Base-by-base conservation (phyloP, 257 asterid species). In the Solanum peruvianum region DNA sequence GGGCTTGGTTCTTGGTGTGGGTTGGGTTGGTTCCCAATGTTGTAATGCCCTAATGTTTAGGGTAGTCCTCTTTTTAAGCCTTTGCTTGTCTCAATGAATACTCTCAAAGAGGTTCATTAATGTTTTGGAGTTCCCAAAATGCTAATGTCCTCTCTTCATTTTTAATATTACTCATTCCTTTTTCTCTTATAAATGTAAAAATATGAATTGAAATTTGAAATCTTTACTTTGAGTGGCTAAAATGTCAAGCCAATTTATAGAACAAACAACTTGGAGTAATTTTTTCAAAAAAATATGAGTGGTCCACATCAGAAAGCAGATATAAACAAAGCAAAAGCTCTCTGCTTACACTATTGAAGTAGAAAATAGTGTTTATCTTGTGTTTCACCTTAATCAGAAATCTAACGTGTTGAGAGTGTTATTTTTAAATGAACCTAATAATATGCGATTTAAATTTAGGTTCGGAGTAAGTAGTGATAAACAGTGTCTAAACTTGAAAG, bases 351-450 rank as follows among this genome's bases (percentile, higher is more conserved):
- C 64, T 56, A 20, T 56, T 56, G 64, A 56, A 20, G 9, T 56
- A 56, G 25, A 20, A 56, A 56, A 7, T 56, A 56, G 25, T 56
- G 11, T 7, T 56, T 18, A 33, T 33, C 35, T 33, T 33, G 35
- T 3, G 11, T 7, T 56, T 56, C 11, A 56, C 64, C 64, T 7
- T 6, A 52, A 52, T 52, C 9, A 16, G 20, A 56, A 1, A 18
- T 56, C 11, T 56, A 1, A 7, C 1, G 25, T 56, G 20, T 1
- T 52, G 11, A 52, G 11, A 56, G 2, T 3, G 11, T 1, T 56
- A 56, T 5, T 20, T 20, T 0, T 2, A 2, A 7, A 56, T 56
- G 25, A 5, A 1, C 1, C 0, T 56, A 7, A 20, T 4, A 7
- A 0, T 56, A 7, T 0, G 5, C 2, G 0, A 35, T 35, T 35